These are phyloP conservation scores for Neurospora discreta DNA, from an alignment of 495 filamentous ascomycete species.

Conservation along the genomic window DNA sequence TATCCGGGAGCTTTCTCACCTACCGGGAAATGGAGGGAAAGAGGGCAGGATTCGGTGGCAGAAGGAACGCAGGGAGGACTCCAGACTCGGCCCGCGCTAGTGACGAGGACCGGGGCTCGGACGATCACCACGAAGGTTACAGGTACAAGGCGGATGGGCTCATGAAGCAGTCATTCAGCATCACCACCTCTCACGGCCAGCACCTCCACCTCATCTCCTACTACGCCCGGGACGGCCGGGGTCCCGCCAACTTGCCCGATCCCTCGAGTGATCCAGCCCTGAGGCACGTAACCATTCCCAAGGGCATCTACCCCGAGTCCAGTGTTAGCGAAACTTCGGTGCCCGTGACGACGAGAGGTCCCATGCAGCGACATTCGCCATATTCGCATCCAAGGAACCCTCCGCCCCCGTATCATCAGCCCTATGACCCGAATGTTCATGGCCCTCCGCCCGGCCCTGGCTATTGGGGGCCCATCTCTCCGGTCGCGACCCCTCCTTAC, in stretches of 20 bases:
- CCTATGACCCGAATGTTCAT: slow-evolving; percentile 33
- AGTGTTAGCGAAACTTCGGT: slow-evolving; percentile 73
- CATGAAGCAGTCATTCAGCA: slow-evolving; percentile 99
- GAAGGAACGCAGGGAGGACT: slow-evolving; percentile 54
- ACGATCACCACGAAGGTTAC: slow-evolving; percentile 89
- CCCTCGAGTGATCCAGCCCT: slow-evolving; percentile 73
- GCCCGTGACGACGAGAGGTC: slow-evolving; percentile 34
- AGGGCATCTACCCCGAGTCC: slow-evolving; percentile 94
- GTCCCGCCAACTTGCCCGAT: slow-evolving; percentile 55
- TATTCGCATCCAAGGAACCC: slow-evolving; percentile 28
- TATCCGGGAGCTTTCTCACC: slow-evolving; percentile 94
- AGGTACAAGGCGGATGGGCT: slow-evolving; percentile 93
- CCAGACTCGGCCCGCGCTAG: slow-evolving; percentile 68
- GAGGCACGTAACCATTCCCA: slow-evolving; percentile 70
- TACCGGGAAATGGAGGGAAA: slow-evolving; percentile 99
- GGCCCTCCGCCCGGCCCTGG: slow-evolving; percentile 33
- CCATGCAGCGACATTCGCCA: slow-evolving; percentile 32
- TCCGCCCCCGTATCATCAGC: slow-evolving; percentile 34
- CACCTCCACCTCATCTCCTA: slow-evolving; percentile 97
- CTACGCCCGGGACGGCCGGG: slow-evolving; percentile 66
- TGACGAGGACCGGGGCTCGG: slow-evolving; percentile 55
- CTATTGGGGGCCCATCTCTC: slow-evolving; percentile 58
- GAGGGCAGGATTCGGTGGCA: slow-evolving; percentile 49
- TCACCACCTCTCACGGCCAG: slow-evolving; percentile 79
- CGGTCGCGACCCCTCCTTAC: slow-evolving; percentile 34